Evolutionary conservation across 2,329 filamentous ascomycete species (phyloP).

Genomic region (Ascochyta clinopodiicola): DNA sequence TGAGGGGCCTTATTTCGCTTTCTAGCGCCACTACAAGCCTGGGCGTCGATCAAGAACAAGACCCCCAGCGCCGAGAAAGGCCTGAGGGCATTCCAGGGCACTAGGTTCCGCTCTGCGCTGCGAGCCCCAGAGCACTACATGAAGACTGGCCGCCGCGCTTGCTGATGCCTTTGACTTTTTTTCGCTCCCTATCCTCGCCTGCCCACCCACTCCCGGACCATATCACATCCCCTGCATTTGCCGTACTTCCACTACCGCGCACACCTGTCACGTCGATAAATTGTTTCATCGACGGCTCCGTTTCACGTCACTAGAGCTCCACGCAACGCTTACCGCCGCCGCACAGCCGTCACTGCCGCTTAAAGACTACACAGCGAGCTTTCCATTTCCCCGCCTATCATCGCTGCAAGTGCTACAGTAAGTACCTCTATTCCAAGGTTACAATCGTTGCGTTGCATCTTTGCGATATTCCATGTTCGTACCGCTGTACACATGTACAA

Average conservation of each 20-base stretch:
- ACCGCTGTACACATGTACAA: neutral
- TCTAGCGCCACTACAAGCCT: conserved; percentile 46
- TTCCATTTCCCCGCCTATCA: conserved; percentile 11
- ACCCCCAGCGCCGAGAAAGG: conserved; percentile 39
- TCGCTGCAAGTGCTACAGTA: conserved; percentile 23
- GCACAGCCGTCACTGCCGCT: conserved; percentile 11
- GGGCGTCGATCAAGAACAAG: conserved; percentile 43
- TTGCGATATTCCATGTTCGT: conserved; percentile 3
- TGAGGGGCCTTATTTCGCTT: conserved; percentile 45
- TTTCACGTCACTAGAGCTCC: conserved; percentile 27
- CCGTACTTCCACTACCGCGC: conserved; percentile 12
- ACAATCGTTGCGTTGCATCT: conserved; percentile 2
- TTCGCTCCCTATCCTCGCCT: conserved; percentile 15
- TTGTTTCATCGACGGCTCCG: conserved; percentile 28
- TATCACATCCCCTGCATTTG: conserved; percentile 7
- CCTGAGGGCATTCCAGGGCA: conserved; percentile 32
- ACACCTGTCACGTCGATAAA: conserved; percentile 18
- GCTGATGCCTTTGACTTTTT: conserved; percentile 21
- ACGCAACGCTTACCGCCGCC: conserved; percentile 14
- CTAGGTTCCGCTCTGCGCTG: conserved; percentile 14
- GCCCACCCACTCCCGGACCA: neutral
- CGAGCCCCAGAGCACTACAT: conserved; percentile 29
- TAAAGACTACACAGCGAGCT: conserved; percentile 5
- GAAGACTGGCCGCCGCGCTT: conserved; percentile 30
- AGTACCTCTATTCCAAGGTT: conserved; percentile 12